Evolutionary conservation across 176 grass and related monocot species (phyloP).

Genomic region (Pontederia paniculata): DNA sequence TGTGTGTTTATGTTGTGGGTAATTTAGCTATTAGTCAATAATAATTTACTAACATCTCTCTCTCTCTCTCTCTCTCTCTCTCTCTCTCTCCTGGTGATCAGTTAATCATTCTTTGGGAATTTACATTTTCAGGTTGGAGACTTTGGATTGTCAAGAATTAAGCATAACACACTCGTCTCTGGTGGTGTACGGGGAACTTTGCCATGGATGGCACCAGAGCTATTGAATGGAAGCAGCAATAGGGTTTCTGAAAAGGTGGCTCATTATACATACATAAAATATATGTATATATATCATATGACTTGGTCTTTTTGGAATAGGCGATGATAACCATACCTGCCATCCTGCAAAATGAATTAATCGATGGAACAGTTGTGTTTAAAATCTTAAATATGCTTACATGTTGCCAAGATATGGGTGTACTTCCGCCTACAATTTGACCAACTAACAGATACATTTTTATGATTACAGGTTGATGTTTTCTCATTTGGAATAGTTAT

Average conservation of each 20-base stretch:
- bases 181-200: constrained; percentile 95
- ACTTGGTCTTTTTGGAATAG: background rate
- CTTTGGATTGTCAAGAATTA: constrained; percentile 98
- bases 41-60: no score
- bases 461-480: constrained; percentile 58
- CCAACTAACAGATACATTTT: constrained; percentile 1
- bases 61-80: no score
- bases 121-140: constrained; percentile 72
- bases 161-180: constrained; percentile 91
- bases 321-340: background rate
- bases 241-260: constrained; percentile 78
- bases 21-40: no score
- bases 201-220: constrained; percentile 98
- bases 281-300: background rate
- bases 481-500: constrained; percentile 94
- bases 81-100: no score
- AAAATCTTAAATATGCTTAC: no score
- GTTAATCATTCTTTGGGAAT: no score
- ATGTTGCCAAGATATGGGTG: no score
- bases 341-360: no score
- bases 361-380: no score
- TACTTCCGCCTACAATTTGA: no score
- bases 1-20: no score
- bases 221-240: constrained; percentile 90
- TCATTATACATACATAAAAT: no score